Base-by-base conservation (phyloP, 2,329 filamentous ascomycete genomes). In the Emergomyces pasteurianus region DNA sequence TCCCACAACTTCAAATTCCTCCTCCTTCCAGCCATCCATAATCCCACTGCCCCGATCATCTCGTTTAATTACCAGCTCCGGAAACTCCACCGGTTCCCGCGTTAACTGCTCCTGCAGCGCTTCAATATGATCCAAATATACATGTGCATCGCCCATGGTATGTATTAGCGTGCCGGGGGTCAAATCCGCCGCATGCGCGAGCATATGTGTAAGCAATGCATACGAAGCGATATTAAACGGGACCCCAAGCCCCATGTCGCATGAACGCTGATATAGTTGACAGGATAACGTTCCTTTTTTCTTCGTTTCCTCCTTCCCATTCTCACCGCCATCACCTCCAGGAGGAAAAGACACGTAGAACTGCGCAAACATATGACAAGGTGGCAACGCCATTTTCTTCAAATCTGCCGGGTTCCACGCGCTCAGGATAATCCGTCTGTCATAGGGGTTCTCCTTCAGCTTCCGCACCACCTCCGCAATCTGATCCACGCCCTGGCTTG, bases 211-310 rank as follows among this genome's bases (percentile, higher is more conserved):
- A 47, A 99, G 79, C 61, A 99, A 79, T 40, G 94, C 91, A 76
- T 99, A 99, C 65, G 85, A 89, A 0, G 92, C 94, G 69, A 99
- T 97, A 73, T 99, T 99, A 79, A 99, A 99, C 0, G 94, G 94
- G 26, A 97, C 91, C 8, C 92, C 94, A 0, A 99, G 85, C 0
- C 94, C 94, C 90, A 97, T 96, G 73, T 99, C 94, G 77, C 92
- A 96, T 6, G 86, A 91, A 4, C 94, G 83, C 77, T 99, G 94
- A 75, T 99, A 99, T 3, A 99, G 77, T 68, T 95, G 85, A 68
- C 91, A 95, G 71, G 94, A 88, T 23, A 99, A 78, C 87, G 84
- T 2, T 90, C 92, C 69, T 83, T 83, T 10, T 62, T 67, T 63
- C 36, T 55, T 74, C 71, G 63, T 66, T 65, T 40, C 71, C 70